These are phyloP conservation scores for Candida hungchunana DNA, from an alignment of 805 yeast genomes.

Conservation along the genomic window DNA sequence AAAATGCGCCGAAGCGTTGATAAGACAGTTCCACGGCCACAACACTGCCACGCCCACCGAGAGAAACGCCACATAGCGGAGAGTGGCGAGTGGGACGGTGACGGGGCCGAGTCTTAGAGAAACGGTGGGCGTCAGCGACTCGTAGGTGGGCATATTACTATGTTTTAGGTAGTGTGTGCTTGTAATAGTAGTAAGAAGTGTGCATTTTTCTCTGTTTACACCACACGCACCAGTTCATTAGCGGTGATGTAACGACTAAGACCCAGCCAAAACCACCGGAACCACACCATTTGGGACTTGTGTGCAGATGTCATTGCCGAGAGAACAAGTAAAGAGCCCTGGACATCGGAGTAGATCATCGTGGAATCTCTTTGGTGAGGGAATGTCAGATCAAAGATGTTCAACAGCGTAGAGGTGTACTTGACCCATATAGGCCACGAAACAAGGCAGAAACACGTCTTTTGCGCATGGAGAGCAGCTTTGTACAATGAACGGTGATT, in stretches of 20 bases:
- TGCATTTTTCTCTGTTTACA: background rate
- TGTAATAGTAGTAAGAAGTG: too few species aligned
- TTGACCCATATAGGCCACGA: conserved; percentile 37
- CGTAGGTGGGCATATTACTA: too few species aligned
- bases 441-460: conserved; percentile 27
- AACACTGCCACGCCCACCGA: conserved; percentile 72
- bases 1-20: conserved; percentile 83
- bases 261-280: conserved; percentile 81
- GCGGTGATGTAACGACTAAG: conserved; percentile 72
- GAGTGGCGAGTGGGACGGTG: conserved; percentile 5
- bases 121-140: background rate
- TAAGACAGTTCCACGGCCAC: conserved; percentile 97
- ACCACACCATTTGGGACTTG: conserved; percentile 92
- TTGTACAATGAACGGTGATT: conserved; percentile 68
- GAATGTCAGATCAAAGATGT: conserved; percentile 12
- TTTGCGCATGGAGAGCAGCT: conserved; percentile 31
- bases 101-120: conserved; percentile 2
- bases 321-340: conserved; percentile 32
- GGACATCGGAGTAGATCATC: conserved; percentile 32
- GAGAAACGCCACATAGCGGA: conserved; percentile 11
- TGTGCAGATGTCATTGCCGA: conserved; percentile 83
- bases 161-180: too few species aligned
- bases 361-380: background rate
- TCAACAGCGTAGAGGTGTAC: conserved; percentile 39
- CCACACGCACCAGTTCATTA: conserved; percentile 49